phyloP scores from a whole-genome alignment of 2,329 filamentous ascomycete species.

The Hirsutella minnesotensis region DNA sequence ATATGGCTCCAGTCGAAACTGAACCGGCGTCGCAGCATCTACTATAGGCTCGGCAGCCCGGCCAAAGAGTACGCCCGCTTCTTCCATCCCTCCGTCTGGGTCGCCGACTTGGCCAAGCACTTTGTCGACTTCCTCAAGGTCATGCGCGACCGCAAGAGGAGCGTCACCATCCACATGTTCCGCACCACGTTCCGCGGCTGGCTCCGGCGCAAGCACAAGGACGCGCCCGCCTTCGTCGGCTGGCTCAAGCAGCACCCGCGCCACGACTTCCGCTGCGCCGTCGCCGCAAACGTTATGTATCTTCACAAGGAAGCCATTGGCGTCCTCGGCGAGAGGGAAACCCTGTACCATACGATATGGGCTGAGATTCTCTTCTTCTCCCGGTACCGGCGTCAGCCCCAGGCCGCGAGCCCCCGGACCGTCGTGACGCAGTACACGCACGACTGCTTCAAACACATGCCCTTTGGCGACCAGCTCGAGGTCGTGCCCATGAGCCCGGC shows the following conservation, averaged over 20 bases:
- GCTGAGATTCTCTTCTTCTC: conserved; percentile 31
- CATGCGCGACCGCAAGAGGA: conserved; percentile 15
- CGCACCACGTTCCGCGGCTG: conserved; percentile 43
- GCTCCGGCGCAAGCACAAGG: conserved; percentile 34
- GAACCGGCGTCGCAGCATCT: conserved; percentile 34
- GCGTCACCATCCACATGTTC: conserved; percentile 46
- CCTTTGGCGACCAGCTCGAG: conserved; percentile 42
- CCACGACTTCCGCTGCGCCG: conserved; percentile 49
- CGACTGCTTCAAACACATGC: conserved; percentile 50
- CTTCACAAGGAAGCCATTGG: conserved; percentile 52
- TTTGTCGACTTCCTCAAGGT: conserved; percentile 52
- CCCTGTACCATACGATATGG: conserved; percentile 37
- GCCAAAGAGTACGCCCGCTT: conserved; percentile 50
- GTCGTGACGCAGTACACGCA: conserved; percentile 61
- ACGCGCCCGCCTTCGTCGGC: conserved; percentile 25
- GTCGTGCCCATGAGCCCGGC: conserved; percentile 14
- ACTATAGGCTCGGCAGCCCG: conserved; percentile 50
- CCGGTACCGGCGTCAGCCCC: conserved; percentile 17
- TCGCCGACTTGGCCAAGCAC: conserved; percentile 60
- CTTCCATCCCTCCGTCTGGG: conserved; percentile 54
- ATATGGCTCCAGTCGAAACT: conserved; percentile 52
- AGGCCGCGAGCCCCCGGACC: conserved; percentile 27
- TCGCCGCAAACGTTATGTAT: conserved; percentile 50
- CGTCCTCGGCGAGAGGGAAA: conserved; percentile 23
- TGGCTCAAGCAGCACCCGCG: conserved; percentile 42